Conservation (phyloP, 352 stramenopile genomes). For the Globisporangium splendens region DNA sequence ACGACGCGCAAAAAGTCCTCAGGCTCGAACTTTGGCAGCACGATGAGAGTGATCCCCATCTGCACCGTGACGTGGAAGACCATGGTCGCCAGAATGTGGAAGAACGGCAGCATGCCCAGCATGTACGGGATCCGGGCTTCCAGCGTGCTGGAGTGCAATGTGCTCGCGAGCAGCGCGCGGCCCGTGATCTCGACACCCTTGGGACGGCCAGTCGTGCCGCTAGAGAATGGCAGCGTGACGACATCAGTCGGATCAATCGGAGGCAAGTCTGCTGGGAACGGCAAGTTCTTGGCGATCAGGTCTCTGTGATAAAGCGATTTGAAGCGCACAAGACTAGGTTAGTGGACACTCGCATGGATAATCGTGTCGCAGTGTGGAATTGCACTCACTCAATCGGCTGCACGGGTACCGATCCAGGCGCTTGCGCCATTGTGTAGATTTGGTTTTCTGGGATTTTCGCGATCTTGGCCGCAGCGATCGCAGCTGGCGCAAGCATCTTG, state of each 20-base stretch:
- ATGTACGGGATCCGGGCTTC: conserved; percentile 69
- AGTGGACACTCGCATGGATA: conserved; percentile 5
- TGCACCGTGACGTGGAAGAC: conserved; percentile 70
- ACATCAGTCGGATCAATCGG: conserved; percentile 12
- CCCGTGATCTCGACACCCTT: conserved; percentile 89
- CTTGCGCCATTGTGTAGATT: conserved; percentile 27
- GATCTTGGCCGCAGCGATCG: conserved; percentile 21
- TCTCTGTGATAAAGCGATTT: conserved; percentile 11
- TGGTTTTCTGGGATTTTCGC: conserved; percentile 8
- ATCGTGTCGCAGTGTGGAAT: too few relatives aligned
- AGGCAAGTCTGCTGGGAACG: background rate
- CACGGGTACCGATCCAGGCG: conserved; percentile 9
- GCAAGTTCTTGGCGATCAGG: conserved; percentile 11
- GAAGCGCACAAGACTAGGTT: too few relatives aligned
- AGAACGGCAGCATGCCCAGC: conserved; percentile 86
- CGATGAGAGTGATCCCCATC: conserved; percentile 64
- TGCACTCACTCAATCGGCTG: conserved; percentile 24
- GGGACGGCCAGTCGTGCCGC: conserved; percentile 82
- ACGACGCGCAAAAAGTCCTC: conserved; percentile 80
- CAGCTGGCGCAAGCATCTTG: conserved; percentile 19
- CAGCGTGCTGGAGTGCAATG: conserved; percentile 48
- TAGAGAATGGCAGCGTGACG: conserved; percentile 82
- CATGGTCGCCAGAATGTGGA: conserved; percentile 90
- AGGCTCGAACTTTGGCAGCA: conserved; percentile 85
- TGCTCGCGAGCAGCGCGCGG: conserved; percentile 71